Base-by-base conservation (phyloP, 805 yeast species). In the Isabelozyma pseudorhagii region DNA sequence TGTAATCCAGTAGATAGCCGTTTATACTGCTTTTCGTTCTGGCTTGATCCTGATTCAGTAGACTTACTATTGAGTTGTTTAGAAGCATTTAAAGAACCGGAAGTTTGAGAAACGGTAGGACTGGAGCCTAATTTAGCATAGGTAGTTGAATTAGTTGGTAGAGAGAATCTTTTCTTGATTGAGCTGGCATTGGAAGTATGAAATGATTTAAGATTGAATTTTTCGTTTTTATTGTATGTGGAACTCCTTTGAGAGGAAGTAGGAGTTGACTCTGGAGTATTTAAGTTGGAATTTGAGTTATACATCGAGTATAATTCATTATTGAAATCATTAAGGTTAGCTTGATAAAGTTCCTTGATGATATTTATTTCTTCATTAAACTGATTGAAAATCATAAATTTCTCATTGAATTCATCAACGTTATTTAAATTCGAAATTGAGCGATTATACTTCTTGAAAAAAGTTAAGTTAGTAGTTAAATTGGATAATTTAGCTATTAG, bases 1-100 rank as follows among this genome's bases (percentile, higher is more conserved):
- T 64, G 74, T 11, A 74, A 57, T 1, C 78, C 78, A 3, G 67
- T 58, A 4, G 76, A 70, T 25, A 61, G 53, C 21, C 76, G 54
- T 40, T 66, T 68, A 42, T 60, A 58, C 45, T 62, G 56, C 54
- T 60, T 61, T 3, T 64, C 67, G 38, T n/a, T 42, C 5, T 21
- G 45, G 5, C 21, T 13, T 11, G 10, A 27, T n/a, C 14, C 28
- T 18, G 42, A 14, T 34, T 21, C 28, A 18, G 11, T 34, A 8
- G 18, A 8, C 27, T 28, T 25, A 43, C 41, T 45, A 27, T 36
- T 48, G n/a, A 9, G 13, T 14, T 18, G 17, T 21, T 14, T 42
- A 18, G 46, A 38, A 36, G 46, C 9, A 14, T 13, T 14, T 8
- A 14, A 11, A 40, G 50, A 31, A 31, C 15, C 38, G 14, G 46